Base-by-base conservation (phyloP, 805 yeast genomes). In the Schizosaccharomyces pombe region DNA sequence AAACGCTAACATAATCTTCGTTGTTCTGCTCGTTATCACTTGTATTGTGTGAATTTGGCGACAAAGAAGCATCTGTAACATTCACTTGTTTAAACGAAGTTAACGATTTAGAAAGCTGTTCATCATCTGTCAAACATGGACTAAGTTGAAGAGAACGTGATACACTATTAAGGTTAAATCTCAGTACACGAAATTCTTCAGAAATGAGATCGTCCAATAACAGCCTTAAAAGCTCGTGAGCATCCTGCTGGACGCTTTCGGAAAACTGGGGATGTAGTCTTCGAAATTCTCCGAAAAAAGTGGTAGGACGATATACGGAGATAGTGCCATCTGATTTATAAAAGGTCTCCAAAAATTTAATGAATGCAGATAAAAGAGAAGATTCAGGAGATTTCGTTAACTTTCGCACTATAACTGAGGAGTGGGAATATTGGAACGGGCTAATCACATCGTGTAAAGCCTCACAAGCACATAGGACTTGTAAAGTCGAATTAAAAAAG, bases 401-500 rank as follows among this genome's bases (percentile, higher is more conserved):
- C 26, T 26, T 26, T 8, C 30, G 28, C 19, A 43, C 19, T 6
- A 6, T 5, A 26, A 19, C 30, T 26, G 14, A 6, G 49, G 30
- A n/a, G n/a, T n/a, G n/a, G n/a, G n/a, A n/a, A n/a, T n/a, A n/a
- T n/a, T n/a, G n/a, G n/a, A n/a, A n/a, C n/a, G 16, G 49, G 30
- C 49, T 43, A 32, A 52, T 31, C 5, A 16, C n/a, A 11, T 52
- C 54, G 28, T 52, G 54, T 8, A 52, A 9, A 14, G 14, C n/a
- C 26, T 28, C 31, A 11, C 22, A 9, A 9, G 30, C 6, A 19
- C 80, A 72, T 34, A 89, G 64, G 64, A 95, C 85, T 67, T 87
- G 97, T n/a, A 87, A 65, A 2, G 82, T 73, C 59, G 94, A 82
- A 66, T 87, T 87, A 86, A 87, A 82, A 65, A 87, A 87, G 65